A percentile compares a stretch with the other conserved stretches of the same genome.
phyloP scores from a whole-genome alignment of 2,329 filamentous ascomycete species.

The Exserohilum turcica region DNA sequence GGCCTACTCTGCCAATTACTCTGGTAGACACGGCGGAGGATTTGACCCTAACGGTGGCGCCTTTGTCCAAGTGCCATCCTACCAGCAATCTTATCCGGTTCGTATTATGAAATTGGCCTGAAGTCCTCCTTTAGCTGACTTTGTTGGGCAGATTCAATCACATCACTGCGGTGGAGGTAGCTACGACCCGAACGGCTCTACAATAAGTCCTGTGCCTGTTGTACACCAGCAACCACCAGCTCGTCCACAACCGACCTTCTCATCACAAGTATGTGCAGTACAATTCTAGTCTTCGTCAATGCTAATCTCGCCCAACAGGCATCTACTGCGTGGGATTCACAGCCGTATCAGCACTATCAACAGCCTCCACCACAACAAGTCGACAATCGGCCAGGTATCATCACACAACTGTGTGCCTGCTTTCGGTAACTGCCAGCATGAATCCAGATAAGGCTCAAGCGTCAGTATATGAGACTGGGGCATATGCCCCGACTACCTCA shows the following conservation, averaged over 20 bases:
- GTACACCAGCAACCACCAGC: constrained; percentile 15
- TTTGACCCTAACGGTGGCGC: constrained; percentile 21
- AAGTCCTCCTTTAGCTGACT: not conserved
- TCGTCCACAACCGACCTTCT: constrained; percentile 11
- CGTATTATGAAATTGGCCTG: not conserved
- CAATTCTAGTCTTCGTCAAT: not conserved
- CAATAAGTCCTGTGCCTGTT: constrained; percentile 6
- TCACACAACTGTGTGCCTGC: constrained; percentile 28
- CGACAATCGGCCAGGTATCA: constrained; percentile 18
- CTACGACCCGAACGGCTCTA: constrained; percentile 21
- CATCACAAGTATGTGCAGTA: constrained; percentile 14
- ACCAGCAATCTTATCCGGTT: constrained; percentile 15
- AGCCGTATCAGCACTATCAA: constrained; percentile 7
- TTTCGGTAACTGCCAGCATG: constrained; percentile 17
- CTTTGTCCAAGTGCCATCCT: constrained; percentile 12
- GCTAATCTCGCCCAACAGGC: constrained; percentile 10
- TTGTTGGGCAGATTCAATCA: not conserved
- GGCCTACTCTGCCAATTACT: constrained; percentile 21
- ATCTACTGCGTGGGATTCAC: constrained; percentile 8
- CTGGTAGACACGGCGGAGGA: constrained; percentile 30
- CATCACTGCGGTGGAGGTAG: constrained; percentile 22
- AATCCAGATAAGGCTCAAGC: constrained; percentile 14
- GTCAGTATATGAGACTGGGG: constrained; percentile 17
- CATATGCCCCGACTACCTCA: not conserved
- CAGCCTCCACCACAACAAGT: constrained; percentile 15